Conservation (phyloP, 1,139 yeast species). For the Yamadazyma sp. region DNA sequence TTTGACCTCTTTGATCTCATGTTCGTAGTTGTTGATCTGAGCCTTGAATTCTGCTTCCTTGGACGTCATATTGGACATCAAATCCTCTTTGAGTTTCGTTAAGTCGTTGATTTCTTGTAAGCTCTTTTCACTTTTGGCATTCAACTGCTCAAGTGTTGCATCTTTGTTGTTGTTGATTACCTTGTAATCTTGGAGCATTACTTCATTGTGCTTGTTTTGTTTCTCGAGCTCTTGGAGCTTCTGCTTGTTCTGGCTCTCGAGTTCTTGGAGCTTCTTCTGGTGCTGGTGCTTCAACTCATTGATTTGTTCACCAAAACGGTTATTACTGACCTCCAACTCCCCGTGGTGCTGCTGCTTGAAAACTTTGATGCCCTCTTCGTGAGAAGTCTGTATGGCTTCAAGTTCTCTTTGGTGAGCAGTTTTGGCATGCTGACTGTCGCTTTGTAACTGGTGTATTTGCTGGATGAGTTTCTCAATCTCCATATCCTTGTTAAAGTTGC, state of each 20-base stretch:
- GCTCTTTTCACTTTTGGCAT: slow-evolving; percentile 20
- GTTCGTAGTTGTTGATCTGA: slow-evolving; percentile 51
- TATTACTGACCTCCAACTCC: slow-evolving; percentile 13
- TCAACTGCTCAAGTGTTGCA: slow-evolving; percentile 29
- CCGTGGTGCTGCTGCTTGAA: slow-evolving; percentile 18
- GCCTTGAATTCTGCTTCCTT: slow-evolving; percentile 59
- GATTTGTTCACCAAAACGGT: slow-evolving; percentile 7
- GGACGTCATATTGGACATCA: slow-evolving; percentile 63
- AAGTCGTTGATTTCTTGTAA: slow-evolving; percentile 29
- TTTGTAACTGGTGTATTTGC: slow-evolving; percentile 18
- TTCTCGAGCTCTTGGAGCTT: slow-evolving; percentile 21
- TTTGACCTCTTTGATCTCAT: slow-evolving; percentile 47
- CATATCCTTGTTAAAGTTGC: slow-evolving; percentile 1
- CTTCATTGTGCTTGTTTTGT: slow-evolving; percentile 14
- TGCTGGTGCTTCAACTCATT: slow-evolving; percentile 2
- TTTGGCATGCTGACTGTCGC: slow-evolving; percentile 21
- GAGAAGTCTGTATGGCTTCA: slow-evolving; percentile 2
- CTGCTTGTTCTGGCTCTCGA: too few relatives aligned
- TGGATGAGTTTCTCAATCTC: slow-evolving; percentile 8
- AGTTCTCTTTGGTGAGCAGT: slow-evolving; percentile 8
- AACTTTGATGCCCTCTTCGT: slow-evolving; percentile 10
- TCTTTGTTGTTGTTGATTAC: slow-evolving; percentile 35
- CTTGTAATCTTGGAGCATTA: slow-evolving; percentile 18
- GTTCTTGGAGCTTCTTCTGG: too few relatives aligned
- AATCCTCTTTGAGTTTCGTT: slow-evolving; percentile 53